Conservation (phyloP, 2,329 filamentous ascomycete species). For the Fusarium praegraminearum region DNA sequence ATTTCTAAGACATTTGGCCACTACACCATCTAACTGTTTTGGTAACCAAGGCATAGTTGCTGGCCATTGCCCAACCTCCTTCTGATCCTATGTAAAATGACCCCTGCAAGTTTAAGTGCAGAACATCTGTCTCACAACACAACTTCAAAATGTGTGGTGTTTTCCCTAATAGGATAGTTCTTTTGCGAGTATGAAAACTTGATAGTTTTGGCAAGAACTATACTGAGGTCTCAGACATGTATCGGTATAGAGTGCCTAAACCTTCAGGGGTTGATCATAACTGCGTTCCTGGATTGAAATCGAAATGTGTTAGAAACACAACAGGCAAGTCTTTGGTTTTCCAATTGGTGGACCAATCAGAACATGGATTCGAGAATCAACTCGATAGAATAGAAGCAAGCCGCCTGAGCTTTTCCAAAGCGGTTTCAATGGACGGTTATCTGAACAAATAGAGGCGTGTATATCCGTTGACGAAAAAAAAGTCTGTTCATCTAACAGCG, state of each 20-base stretch:
- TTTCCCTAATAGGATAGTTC: not conserved
- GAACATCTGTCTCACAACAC: not conserved
- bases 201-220: not conserved
- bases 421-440: constrained; percentile 4
- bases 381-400: constrained; percentile 6
- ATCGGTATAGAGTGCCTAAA: not conserved
- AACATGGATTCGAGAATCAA: not conserved
- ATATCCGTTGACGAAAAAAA: constrained; percentile 21
- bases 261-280: not conserved
- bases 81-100: not conserved
- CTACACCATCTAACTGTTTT: constrained; percentile 24
- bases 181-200: not conserved
- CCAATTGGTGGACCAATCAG: not conserved
- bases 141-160: not conserved
- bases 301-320: not conserved
- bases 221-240: not conserved
- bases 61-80: not conserved
- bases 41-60: constrained; percentile 13
- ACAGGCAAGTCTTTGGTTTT: constrained; percentile 11
- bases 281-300: not conserved
- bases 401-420: constrained; percentile 15
- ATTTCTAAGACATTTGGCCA: constrained; percentile 38
- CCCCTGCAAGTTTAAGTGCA: not conserved
- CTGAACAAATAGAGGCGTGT: constrained; percentile 4
- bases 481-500: constrained; percentile 23